A percentile compares a stretch with the other conserved stretches of the same genome.
Conservation (phyloP, 177 flowering plant genomes). For the Telopea speciosissima region DNA sequence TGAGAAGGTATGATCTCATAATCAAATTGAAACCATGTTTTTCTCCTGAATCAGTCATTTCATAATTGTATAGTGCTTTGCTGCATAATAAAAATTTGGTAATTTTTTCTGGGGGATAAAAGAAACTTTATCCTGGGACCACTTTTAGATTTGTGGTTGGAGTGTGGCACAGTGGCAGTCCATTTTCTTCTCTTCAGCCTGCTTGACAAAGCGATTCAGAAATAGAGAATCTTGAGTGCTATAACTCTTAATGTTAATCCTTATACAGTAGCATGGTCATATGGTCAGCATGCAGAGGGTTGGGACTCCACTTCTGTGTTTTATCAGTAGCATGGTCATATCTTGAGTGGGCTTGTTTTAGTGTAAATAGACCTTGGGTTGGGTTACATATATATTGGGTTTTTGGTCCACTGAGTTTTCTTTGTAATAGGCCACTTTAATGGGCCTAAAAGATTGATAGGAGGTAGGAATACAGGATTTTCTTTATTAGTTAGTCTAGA, state of each 20-base stretch:
- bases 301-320: neutral
- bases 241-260: neutral
- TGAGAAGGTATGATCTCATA: constrained; percentile 47
- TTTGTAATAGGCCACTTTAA: no score
- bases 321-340: no score
- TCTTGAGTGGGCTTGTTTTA: no score
- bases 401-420: no score
- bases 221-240: neutral
- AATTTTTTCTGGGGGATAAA: neutral
- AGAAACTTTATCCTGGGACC: neutral
- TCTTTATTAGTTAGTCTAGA: no score
- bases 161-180: no score
- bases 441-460: no score
- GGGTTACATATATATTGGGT: no score
- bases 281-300: neutral
- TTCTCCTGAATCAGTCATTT: constrained; percentile 1
- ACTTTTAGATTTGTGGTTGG: neutral
- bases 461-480: no score
- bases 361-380: no score
- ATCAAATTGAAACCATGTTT: neutral
- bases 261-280: neutral
- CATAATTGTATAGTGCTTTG: no score
- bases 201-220: neutral
- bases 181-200: no score
- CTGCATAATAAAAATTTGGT: neutral